phyloP scores from a whole-genome alignment of 2,329 filamentous ascomycete species.

The Aureobasidium vineae region DNA sequence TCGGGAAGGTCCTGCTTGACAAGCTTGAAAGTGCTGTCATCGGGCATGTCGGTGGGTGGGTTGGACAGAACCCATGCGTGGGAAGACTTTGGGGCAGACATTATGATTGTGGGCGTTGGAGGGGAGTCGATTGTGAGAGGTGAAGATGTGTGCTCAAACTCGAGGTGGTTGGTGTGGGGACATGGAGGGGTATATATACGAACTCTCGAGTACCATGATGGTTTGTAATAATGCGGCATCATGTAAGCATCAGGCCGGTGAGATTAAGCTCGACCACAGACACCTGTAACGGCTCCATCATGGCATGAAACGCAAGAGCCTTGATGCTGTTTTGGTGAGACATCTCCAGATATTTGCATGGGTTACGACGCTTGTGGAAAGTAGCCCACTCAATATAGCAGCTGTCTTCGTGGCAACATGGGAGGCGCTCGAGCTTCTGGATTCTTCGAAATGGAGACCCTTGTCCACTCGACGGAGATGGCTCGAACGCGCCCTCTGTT shows the following conservation, averaged over 20 bases:
- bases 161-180: background rate
- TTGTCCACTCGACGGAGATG: background rate
- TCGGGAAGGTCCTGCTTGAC: conserved; percentile 39
- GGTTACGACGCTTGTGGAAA: conserved; percentile 8
- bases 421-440: background rate
- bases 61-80: conserved; percentile 22
- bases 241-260: background rate
- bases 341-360: conserved; percentile 24
- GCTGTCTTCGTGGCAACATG: background rate
- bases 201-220: background rate
- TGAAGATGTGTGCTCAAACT: background rate
- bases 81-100: conserved; percentile 13
- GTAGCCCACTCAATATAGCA: background rate
- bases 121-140: too few relatives aligned
- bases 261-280: background rate
- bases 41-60: conserved; percentile 22
- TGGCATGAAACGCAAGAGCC: conserved; percentile 9
- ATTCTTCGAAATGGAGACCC: conserved; percentile 20
- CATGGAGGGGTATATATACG: conserved; percentile 7
- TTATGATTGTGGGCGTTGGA: background rate
- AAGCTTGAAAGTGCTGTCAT: conserved; percentile 39
- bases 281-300: background rate
- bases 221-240: conserved; percentile 1
- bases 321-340: conserved; percentile 1
- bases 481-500: background rate